phyloP scores from a whole-genome alignment of 2,329 filamentous ascomycete species.

The Colletotrichum cereale region DNA sequence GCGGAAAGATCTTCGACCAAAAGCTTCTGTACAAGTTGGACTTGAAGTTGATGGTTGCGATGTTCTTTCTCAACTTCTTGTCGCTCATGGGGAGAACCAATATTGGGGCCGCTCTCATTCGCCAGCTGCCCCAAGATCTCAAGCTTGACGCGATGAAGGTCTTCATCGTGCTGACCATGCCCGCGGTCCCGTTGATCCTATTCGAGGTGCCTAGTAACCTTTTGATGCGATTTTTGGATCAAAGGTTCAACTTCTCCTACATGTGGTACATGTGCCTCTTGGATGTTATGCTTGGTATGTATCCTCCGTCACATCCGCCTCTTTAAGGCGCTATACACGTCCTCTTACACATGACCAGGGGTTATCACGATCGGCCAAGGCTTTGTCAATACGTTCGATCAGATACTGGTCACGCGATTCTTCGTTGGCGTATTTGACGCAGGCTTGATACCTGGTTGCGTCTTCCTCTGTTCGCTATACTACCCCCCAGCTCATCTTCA shows the following conservation, averaged over 20 bases:
- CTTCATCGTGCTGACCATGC: constrained; percentile 43
- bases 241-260: constrained; percentile 36
- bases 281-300: constrained; percentile 41
- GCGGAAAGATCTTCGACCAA: constrained; percentile 15
- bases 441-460: constrained; percentile 44
- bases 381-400: constrained; percentile 43
- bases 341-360: constrained; percentile 33
- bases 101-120: constrained; percentile 45
- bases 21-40: constrained; percentile 49
- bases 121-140: constrained; percentile 44
- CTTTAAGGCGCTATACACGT: not conserved
- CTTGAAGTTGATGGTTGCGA: constrained; percentile 43
- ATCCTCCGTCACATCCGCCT: too few relatives aligned
- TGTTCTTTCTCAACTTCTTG: constrained; percentile 47
- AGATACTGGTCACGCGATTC: constrained; percentile 42
- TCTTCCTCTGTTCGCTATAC: constrained; percentile 44
- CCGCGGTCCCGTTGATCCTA: constrained; percentile 33
- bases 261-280: constrained; percentile 43
- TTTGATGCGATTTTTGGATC: constrained; percentile 38
- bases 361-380: constrained; percentile 45
- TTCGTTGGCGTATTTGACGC: constrained; percentile 45
- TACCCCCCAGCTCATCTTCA: constrained; percentile 44
- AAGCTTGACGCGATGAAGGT: constrained; percentile 43
- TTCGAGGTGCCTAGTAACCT: constrained; percentile 45
- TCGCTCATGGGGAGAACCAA: constrained; percentile 46